Evolutionary conservation across 139 green algal genomes (phyloP).

Genomic region (Zygnema cylindricum): DNA sequence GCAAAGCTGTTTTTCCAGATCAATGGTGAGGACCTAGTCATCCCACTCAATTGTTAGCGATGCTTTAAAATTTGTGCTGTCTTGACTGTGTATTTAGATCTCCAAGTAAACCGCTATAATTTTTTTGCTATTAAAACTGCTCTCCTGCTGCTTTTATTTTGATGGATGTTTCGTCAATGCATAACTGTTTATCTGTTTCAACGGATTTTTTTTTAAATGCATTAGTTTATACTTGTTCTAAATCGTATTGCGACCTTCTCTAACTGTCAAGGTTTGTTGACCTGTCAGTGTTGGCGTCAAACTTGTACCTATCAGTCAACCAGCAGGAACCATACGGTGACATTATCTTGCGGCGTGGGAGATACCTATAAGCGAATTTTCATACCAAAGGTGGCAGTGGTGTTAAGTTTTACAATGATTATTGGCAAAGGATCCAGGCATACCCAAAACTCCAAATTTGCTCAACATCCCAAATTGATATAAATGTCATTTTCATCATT

Average conservation of each 20-base stretch:
- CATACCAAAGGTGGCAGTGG: too few species aligned
- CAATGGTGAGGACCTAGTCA: slow-evolving; percentile 20
- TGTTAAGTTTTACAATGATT: too few species aligned
- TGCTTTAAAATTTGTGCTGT: background rate
- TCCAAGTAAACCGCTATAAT: too few species aligned
- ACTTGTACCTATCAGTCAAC: slow-evolving; percentile 16
- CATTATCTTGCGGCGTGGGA: slow-evolving; percentile 18
- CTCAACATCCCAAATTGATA: too few species aligned
- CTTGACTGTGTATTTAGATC: background rate
- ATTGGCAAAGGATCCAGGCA: too few species aligned
- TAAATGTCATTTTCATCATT: too few species aligned
- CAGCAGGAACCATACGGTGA: slow-evolving; percentile 39
- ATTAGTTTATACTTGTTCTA: background rate
- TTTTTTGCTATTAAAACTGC: too few species aligned
- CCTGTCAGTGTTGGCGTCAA: slow-evolving; percentile 27
- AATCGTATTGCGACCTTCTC: background rate
- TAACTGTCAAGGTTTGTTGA: background rate
- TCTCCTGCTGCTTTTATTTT: background rate
- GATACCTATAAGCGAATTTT: slow-evolving; percentile 29
- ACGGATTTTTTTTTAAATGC: background rate
- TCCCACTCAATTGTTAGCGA: background rate
- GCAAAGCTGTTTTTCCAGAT: slow-evolving; percentile 41
- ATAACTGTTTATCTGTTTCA: background rate
- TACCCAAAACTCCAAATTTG: too few species aligned
- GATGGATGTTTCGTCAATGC: background rate